Percentiles rank a stretch among this genome's conserved stretches.
phyloP scores from a whole-genome alignment of 1,284 basidiomycete genomes.

The Sanghuangporus sanghuang region DNA sequence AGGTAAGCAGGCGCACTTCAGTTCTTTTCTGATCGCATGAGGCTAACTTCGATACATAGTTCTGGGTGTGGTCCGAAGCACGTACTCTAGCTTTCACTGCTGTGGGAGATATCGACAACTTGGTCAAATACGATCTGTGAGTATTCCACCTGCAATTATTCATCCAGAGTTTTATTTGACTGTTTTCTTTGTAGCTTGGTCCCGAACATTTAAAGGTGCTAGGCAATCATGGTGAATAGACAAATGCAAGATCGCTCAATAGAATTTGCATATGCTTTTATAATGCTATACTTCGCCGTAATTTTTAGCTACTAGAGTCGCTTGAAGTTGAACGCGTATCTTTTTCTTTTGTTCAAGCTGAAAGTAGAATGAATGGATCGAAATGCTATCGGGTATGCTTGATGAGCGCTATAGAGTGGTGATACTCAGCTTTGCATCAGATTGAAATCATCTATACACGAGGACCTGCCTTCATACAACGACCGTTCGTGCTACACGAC shows the following conservation, averaged over 20 bases:
- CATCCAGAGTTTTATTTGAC: background rate
- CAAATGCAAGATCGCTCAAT: background rate
- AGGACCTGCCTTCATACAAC: background rate
- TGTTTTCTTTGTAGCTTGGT: background rate
- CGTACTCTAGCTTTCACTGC: slow-evolving; percentile 78
- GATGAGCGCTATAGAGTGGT: no score
- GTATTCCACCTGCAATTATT: slow-evolving; percentile 23
- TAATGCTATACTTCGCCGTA: background rate
- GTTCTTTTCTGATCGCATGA: background rate
- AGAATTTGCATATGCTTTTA: background rate
- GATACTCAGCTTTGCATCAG: no score
- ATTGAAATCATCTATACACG: no score
- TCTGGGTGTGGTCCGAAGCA: slow-evolving; percentile 91
- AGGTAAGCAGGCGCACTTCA: slow-evolving; percentile 45
- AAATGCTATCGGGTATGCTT: background rate
- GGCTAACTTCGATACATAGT: slow-evolving; percentile 33
- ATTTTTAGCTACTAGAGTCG: background rate
- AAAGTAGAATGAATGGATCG: background rate
- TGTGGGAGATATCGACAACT: slow-evolving; percentile 71
- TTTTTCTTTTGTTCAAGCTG: background rate
- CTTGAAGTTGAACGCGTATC: background rate
- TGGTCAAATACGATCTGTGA: slow-evolving; percentile 74
- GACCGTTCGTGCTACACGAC: background rate
- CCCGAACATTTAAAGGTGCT: background rate
- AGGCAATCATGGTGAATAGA: background rate